phyloP scores from a whole-genome alignment of 805 yeast species.

The Cyberlindnera americana region DNA sequence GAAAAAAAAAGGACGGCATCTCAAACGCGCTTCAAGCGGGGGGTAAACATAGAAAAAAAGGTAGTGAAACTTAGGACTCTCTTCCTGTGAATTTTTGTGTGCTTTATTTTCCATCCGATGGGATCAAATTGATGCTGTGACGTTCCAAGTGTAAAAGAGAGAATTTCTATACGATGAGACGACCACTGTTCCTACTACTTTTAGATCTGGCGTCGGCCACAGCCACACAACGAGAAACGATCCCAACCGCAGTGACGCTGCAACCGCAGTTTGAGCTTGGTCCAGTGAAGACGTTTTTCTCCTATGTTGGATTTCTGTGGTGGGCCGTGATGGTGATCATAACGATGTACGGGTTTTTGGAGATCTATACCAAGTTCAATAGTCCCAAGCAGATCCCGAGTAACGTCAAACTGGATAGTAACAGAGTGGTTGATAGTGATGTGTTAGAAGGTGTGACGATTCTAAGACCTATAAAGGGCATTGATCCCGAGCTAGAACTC shows the following conservation, averaged over 20 bases:
- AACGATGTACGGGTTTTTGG: conserved; percentile 23
- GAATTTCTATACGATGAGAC: too few species aligned
- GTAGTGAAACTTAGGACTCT: too few species aligned
- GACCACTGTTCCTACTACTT: too few species aligned
- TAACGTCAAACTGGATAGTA: conserved; percentile 5
- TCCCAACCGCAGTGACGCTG: background rate
- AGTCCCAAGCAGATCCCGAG: conserved; percentile 16
- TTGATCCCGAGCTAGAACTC: conserved; percentile 67
- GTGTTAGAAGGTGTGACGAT: conserved; percentile 67
- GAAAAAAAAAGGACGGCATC: background rate
- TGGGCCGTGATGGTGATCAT: conserved; percentile 22
- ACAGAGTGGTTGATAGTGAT: conserved; percentile 22
- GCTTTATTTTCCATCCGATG: too few species aligned
- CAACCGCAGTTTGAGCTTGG: background rate
- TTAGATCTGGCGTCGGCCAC: too few species aligned
- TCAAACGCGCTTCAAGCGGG: background rate
- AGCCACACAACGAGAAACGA: background rate
- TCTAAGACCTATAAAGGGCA: conserved; percentile 77
- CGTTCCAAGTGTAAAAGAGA: too few species aligned
- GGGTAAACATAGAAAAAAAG: too few species aligned
- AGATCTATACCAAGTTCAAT: conserved; percentile 23
- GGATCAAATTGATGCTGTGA: too few species aligned
- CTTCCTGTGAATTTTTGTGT: too few species aligned
- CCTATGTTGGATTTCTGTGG: conserved; percentile 25
- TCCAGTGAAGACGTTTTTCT: conserved; percentile 2